phyloP scores from a whole-genome alignment of 129 eudicot genomes.

The Pittosporum tobira region DNA sequence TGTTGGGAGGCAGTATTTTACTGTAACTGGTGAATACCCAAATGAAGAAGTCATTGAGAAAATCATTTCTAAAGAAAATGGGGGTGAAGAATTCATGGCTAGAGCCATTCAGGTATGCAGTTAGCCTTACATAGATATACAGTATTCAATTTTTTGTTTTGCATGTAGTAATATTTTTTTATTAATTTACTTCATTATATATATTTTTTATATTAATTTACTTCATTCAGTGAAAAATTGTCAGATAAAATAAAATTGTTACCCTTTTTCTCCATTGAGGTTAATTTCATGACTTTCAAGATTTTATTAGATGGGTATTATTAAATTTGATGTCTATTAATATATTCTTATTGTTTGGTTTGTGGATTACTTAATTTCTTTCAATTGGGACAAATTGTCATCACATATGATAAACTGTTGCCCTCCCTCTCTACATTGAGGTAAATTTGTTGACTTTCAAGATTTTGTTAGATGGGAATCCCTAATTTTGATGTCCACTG shows the following conservation, averaged over 20 bases:
- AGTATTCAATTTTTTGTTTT: not conserved
- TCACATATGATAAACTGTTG: too few relatives aligned
- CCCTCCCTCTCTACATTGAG: too few relatives aligned
- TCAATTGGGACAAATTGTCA: too few relatives aligned
- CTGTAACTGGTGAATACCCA: conserved; percentile 77
- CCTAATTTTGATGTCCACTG: too few relatives aligned
- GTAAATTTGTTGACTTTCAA: too few relatives aligned
- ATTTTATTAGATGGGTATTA: not conserved
- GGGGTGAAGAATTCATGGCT: conserved; percentile 62
- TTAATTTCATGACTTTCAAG: too few relatives aligned
- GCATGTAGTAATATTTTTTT: not conserved
- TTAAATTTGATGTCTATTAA: not conserved
- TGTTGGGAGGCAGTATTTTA: conserved; percentile 68
- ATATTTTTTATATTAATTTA: not conserved
- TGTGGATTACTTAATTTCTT: too few relatives aligned
- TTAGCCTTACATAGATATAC: not conserved
- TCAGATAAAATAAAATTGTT: too few relatives aligned
- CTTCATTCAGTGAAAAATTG: too few relatives aligned
- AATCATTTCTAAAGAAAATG: conserved; percentile 53
- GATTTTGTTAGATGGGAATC: too few relatives aligned
- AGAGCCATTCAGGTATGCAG: conserved; percentile 69
- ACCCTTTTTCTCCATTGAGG: too few relatives aligned
- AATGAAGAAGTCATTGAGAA: conserved; percentile 72
- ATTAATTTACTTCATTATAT: not conserved
- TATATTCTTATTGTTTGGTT: not conserved